Base-by-base conservation (phyloP, 192 early-diverging fungal species). In the Linnemannia zychae region DNA sequence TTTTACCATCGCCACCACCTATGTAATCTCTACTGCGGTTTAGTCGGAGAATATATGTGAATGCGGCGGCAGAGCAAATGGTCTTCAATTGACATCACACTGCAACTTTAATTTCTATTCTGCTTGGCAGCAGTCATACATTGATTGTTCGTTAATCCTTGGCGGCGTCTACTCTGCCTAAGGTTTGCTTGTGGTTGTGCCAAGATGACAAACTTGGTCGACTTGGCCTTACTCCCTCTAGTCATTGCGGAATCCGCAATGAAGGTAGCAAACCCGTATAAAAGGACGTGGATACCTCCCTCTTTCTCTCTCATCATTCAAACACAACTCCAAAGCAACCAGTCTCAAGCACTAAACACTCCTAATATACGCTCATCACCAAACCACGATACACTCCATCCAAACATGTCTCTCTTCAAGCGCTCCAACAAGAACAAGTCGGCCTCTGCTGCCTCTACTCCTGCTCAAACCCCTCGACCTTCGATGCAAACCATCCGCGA, bases 401-500 rank as follows among this genome's bases (percentile, higher is more conserved):
- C 47, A 67, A 70, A 36, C 72, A 75, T 80, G 79, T 37, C 66
- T 47, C 53, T 80, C 67, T 80, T 80, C 79, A 80, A 75, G 79
- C 46, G n/a, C 46, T 80, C 79, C 46, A 70, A 74, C 67, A 80
- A 80, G 79, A 80, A 75, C 73, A 67, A 79, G 71, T 67, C 72
- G 31, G 49, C 79, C 52, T 80, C 79, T 20, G 72, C 77, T 67
- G 77, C 77, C 63, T 49, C 77, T 7, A 79, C 77, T 47, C 77
- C 77, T 37, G 71, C 57, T 12, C 79, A 80, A 52, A 80, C 72
- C 24, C 79, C 79, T 75, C 79, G 79, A 6, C 1, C 67, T 31
- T 80, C 79, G n/a, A 75, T 80, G 38, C 57, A 28, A 12, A 28
- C 57, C 57, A 60, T 60, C 57, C 57, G 57, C 20, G 57, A 60